Evolutionary conservation across 306 rosid genomes (phyloP).

Genomic region (Arachis hypogaea): DNA sequence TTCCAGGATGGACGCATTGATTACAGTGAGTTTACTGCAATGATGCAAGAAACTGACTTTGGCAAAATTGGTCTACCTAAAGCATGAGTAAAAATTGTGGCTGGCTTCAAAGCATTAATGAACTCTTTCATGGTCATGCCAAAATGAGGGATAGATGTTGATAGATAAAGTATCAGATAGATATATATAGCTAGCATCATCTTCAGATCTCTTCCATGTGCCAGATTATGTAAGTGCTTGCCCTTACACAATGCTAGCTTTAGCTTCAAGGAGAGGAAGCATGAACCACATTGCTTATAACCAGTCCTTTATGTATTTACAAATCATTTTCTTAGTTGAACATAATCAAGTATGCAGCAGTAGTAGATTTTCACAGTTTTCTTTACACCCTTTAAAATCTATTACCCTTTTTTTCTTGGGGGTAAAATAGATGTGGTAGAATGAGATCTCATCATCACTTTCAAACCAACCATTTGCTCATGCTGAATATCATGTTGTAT

Average conservation of each 20-base stretch:
- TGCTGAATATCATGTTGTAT: slow-evolving; percentile 47
- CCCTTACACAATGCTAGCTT: slow-evolving; percentile 41
- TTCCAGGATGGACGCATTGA: slow-evolving; percentile 98
- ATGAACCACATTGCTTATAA: slow-evolving; percentile 42
- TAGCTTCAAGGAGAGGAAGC: slow-evolving; percentile 49
- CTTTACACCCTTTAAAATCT: slow-evolving; percentile 6
- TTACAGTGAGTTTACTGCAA: slow-evolving; percentile 87
- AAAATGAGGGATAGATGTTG: slow-evolving; percentile 32
- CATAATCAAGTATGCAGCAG: slow-evolving; percentile 35
- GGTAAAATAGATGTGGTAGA: slow-evolving; percentile 34
- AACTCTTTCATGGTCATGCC: slow-evolving; percentile 36
- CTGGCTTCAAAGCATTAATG: slow-evolving; percentile 45
- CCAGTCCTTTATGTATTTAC: slow-evolving; percentile 42
- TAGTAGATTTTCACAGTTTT: slow-evolving; percentile 35
- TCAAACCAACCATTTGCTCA: slow-evolving; percentile 28
- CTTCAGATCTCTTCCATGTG: slow-evolving; percentile 31
- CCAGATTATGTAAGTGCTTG: slow-evolving; percentile 45
- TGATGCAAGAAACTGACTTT: slow-evolving; percentile 91
- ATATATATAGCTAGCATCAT: slow-evolving; percentile 26
- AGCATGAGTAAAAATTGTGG: slow-evolving; percentile 46
- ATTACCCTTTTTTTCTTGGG: slow-evolving; percentile 25
- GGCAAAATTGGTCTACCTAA: slow-evolving; percentile 48
- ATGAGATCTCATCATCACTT: slow-evolving; percentile 16
- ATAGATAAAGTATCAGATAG: slow-evolving; percentile 41
- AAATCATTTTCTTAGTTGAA: slow-evolving; percentile 32